Base-by-base conservation (phyloP, 202 grass and related monocot genomes). In the Musa balbisiana region DNA sequence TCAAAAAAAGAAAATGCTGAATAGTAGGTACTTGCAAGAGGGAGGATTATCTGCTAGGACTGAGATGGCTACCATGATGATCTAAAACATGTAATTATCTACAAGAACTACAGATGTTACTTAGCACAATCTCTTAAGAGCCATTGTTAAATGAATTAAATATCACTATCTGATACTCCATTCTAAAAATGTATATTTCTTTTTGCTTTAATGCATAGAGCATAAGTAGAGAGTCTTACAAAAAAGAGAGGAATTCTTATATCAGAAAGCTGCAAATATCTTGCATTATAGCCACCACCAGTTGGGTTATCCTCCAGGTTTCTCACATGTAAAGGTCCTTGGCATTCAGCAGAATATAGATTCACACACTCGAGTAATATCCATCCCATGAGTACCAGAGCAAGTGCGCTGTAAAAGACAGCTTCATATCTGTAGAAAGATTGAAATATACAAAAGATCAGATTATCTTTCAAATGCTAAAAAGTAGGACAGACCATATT, bases 211-310 rank as follows among this genome's bases (percentile, higher is more conserved):
- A 43, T 43, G 33, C 33, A 43, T 43, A 80, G 10, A 84, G 79
- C 54, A 86, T 51, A 77, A 78, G 79, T 43, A 55, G 11, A 76
- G 60, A 76, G 24, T 54, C 89, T 91, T 93, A 97, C 88, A 81
- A 97, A 97, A 89, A 89, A 85, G 69, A 97, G 62, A 76, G 93
- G 90, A 72, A 97, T 93, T 80, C 93, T 82, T 53, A 97, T 75
- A 85, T 97, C 93, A 77, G 88, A 93, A 29, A 97, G 71, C 17
- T 87, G 87, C 73, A 91, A 81, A 78, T 76, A 85, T 87, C 88
- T 91, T 93, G 88, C 86, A 53, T 86, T 84, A 81, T 84, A 62
- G 67, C 71, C 82, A 78, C 78, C 80, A 73, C 80, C 52, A 69
- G 75, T 69, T 21, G 68, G 69, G 73, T 85, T 65, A 65, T 65